Base-by-base conservation (phyloP, 768 basidiomycete genomes). In the Ramaria rubella region DNA sequence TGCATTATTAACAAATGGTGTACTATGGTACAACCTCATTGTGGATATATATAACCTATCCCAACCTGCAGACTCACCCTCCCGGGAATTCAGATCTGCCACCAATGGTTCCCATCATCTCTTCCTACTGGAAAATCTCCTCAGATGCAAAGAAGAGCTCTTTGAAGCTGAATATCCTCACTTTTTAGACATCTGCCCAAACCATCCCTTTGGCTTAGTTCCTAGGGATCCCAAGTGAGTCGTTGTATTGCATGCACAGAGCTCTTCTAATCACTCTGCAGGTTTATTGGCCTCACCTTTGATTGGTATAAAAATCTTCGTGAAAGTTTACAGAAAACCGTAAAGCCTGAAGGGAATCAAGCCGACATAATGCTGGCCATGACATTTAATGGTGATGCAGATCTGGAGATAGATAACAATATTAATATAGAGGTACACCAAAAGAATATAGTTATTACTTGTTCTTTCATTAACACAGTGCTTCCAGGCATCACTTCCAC, bases 81-180 rank as follows among this genome's bases (percentile, higher is more conserved):
- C 49, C 11, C 49, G 49, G 11, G 11, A n/a, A 5, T 50, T 50
- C n/a, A 15, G 49, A 12, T 11, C 9, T 9, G 9, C 23, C 21
- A 27, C 49, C 21, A 17, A 50, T 5, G 49, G 49, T 8, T 50
- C 49, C 23, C 49, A 50, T 50, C 49, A 50, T 50, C n/a, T 50
- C 5, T 50, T 50, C 30, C 49, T 50, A 23, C 49, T 50, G 9
- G 24, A 50, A 17, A 19, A 50, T 50, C n/a, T 50, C 5, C 29
- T 50, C 11, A 38, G n/a, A n/a, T n/a, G 11, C n/a, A 38, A n/a
- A n/a, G 11, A 38, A n/a, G 36, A 38, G 36, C 36, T 38, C 36
- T 11, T n/a, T 38, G 36, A n/a, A 38, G 11, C 11, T 11, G 36
- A 38, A 38, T n/a, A 38, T 11, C 36, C 36, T n/a, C n/a, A n/a